A percentile compares a stretch with the other conserved stretches of the same genome.
These are phyloP conservation scores for Fraxinus sp. DNA, from an alignment of 305 asterid species.

Conservation along the genomic window DNA sequence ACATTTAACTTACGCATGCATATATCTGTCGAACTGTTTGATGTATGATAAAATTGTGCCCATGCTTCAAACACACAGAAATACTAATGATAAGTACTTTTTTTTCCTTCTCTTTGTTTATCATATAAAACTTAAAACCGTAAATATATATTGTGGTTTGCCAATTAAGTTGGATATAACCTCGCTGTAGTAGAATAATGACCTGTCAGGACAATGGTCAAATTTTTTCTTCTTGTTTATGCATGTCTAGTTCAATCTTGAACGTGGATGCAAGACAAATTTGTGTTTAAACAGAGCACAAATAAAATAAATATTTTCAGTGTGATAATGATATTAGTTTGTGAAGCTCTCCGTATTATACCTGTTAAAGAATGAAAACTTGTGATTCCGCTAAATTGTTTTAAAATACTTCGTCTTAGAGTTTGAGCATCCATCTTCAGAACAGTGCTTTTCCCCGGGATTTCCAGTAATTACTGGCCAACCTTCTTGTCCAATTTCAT, in stretches of 20 bases:
- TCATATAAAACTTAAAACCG: background rate
- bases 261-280: background rate
- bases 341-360: background rate
- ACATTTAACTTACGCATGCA: background rate
- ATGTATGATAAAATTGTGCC: background rate
- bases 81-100: background rate
- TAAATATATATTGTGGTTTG: background rate
- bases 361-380: background rate
- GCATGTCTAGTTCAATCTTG: background rate
- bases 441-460: background rate
- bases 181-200: background rate
- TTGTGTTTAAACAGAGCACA: background rate
- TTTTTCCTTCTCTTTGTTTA: background rate
- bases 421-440: background rate
- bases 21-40: background rate
- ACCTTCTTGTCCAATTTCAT: background rate
- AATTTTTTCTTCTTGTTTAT: background rate
- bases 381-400: background rate
- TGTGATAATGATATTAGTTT: background rate
- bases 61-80: background rate
- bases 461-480: background rate
- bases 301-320: background rate
- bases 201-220: background rate
- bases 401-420: background rate
- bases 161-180: background rate